These are phyloP conservation scores for Exophiala alcalophila DNA, from an alignment of 2,329 filamentous ascomycete species.

Conservation along the genomic window DNA sequence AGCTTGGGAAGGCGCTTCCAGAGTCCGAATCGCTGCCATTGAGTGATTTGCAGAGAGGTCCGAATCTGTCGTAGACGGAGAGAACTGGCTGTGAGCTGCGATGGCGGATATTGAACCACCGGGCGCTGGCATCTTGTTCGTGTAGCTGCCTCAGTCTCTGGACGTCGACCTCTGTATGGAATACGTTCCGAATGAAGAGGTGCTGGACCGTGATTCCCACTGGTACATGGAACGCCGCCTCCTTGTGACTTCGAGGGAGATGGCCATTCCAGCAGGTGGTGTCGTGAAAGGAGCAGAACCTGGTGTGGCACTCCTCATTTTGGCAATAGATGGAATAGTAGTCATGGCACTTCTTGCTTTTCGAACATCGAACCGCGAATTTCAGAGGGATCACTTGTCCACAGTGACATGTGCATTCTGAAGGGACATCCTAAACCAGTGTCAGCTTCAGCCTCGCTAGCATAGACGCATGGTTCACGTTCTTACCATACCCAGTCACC, in stretches of 20 bases:
- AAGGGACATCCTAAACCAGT: not conserved
- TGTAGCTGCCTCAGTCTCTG: slow-evolving; percentile 2
- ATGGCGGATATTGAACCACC: slow-evolving; percentile 11
- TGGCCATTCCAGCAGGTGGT: slow-evolving; percentile 8
- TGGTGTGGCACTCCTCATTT: slow-evolving; percentile 4
- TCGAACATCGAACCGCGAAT: slow-evolving; percentile 8
- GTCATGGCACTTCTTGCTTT: slow-evolving; percentile 6
- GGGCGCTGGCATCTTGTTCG: slow-evolving; percentile 5
- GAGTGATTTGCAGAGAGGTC: slow-evolving; percentile 1
- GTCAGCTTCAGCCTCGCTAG: not conserved
- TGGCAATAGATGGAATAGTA: slow-evolving; percentile 11
- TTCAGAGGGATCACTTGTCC: slow-evolving; percentile 1
- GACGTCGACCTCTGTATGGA: slow-evolving; percentile 4
- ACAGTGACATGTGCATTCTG: slow-evolving; percentile 6
- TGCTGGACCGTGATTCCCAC: slow-evolving; percentile 2
- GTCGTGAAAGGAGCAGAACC: slow-evolving; percentile 3
- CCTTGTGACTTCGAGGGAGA: not conserved
- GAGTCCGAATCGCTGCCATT: not conserved
- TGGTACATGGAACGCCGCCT: slow-evolving; percentile 1
- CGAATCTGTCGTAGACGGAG: slow-evolving; percentile 8
- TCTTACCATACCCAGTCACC: too few species aligned
- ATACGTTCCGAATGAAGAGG: slow-evolving; percentile 4
- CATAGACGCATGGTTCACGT: not conserved
- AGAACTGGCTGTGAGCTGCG: slow-evolving; percentile 7
- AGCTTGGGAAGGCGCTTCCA: not conserved